Evolutionary conservation across 2,329 filamentous ascomycete genomes (phyloP).

Genomic region (Amylocarpus encephaloides): DNA sequence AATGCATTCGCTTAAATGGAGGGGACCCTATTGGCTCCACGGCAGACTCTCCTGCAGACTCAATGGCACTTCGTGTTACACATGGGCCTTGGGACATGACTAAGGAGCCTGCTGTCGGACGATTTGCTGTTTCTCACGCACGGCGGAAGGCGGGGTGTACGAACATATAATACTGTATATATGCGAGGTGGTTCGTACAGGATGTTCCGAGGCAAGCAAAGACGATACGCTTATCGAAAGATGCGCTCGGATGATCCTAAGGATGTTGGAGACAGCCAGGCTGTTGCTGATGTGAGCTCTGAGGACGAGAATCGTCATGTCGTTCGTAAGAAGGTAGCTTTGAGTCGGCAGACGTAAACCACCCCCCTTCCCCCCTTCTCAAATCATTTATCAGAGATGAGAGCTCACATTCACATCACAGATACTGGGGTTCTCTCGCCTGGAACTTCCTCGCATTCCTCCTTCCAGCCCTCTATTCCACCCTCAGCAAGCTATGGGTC

Average conservation of each 20-base stretch:
- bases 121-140: too few relatives aligned
- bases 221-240: too few relatives aligned
- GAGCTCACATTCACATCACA: slow-evolving; percentile 12
- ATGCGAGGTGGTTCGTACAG: too few relatives aligned
- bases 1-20: too few relatives aligned
- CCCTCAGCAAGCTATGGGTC: slow-evolving; percentile 65
- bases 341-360: neutral
- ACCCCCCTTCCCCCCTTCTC: neutral
- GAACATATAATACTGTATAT: too few relatives aligned
- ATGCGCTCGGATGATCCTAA: neutral
- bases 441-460: slow-evolving; percentile 59
- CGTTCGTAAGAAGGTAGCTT: neutral
- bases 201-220: too few relatives aligned
- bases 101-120: too few relatives aligned
- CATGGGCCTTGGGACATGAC: too few relatives aligned
- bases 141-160: too few relatives aligned
- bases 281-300: neutral
- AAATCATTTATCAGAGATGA: neutral
- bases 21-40: too few relatives aligned
- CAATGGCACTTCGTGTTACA: too few relatives aligned
- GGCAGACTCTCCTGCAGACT: too few relatives aligned
- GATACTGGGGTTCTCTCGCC: slow-evolving; percentile 50
- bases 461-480: slow-evolving; percentile 60
- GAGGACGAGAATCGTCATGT: neutral
- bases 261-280: neutral